phyloP scores from a whole-genome alignment of 73 alveolate species.

The Tetrahymena malaccensis region DNA sequence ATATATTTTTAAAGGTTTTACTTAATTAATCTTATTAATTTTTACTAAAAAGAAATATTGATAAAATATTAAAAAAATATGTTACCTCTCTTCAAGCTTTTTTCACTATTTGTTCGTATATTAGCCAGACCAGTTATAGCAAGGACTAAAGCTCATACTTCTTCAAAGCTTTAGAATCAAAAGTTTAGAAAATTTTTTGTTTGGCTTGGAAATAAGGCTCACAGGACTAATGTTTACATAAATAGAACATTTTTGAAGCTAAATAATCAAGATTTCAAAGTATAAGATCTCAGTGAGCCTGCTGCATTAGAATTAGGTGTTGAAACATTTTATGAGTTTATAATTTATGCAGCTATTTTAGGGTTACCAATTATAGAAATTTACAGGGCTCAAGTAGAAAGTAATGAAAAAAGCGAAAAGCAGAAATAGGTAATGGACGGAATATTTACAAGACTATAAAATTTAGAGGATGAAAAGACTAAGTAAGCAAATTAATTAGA shows the following conservation, averaged over 20 bases:
- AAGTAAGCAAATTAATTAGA: neutral
- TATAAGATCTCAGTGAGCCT: conserved; percentile 30
- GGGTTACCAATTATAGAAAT: conserved; percentile 19
- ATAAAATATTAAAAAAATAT: neutral
- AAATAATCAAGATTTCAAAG: conserved; percentile 26
- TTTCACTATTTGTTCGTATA: conserved; percentile 31
- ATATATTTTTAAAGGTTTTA: neutral
- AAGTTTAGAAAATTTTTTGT: conserved; percentile 6
- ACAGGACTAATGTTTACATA: conserved; percentile 15
- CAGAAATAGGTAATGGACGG: neutral
- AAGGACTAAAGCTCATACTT: conserved; percentile 24
- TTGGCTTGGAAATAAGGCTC: conserved; percentile 15
- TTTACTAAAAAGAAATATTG: neutral
- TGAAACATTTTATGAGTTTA: conserved; percentile 31
- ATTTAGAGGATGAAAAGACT: neutral
- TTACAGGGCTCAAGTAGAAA: conserved; percentile 7
- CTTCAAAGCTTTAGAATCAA: neutral
- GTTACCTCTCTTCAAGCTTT: conserved; percentile 34
- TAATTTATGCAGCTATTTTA: conserved; percentile 10
- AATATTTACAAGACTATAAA: neutral
- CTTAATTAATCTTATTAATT: neutral
- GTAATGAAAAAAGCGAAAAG: conserved; percentile 14
- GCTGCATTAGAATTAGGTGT: conserved; percentile 40
- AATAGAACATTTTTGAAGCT: conserved; percentile 11
- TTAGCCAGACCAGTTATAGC: conserved; percentile 41